Evolutionary conservation across 2,329 filamentous ascomycete genomes (phyloP).

Genomic region (Lachnellula arida): DNA sequence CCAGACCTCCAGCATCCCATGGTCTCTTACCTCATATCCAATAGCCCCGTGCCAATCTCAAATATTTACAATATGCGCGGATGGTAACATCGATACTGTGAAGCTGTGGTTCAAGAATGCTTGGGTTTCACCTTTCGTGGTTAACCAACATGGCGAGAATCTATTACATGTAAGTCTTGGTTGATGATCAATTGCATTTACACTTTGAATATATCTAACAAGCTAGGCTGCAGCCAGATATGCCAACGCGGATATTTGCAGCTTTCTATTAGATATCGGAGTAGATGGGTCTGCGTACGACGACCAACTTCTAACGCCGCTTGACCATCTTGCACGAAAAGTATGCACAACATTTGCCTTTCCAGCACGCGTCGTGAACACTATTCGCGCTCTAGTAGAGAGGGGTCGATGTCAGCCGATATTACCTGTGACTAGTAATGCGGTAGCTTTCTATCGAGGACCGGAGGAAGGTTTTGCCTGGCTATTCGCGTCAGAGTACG

Average conservation of each 20-base stretch:
- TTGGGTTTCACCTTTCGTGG: slow-evolving; percentile 6
- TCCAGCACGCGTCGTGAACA: slow-evolving; percentile 8
- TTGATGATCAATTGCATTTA: not conserved
- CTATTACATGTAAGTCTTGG: slow-evolving; percentile 10
- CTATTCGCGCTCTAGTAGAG: slow-evolving; percentile 11
- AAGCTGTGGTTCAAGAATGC: not conserved
- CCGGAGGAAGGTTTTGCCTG: slow-evolving; percentile 14
- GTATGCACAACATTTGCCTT: slow-evolving; percentile 1
- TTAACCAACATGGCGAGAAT: slow-evolving; percentile 12
- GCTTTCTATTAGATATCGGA: slow-evolving; percentile 3
- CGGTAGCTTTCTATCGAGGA: slow-evolving; percentile 7
- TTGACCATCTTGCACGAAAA: slow-evolving; percentile 11
- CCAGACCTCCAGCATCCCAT: slow-evolving; percentile 4
- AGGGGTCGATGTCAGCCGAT: slow-evolving; percentile 8
- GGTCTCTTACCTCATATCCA: slow-evolving; percentile 3
- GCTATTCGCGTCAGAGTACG: slow-evolving; percentile 12
- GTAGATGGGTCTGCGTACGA: slow-evolving; percentile 11
- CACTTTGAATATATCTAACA: not conserved
- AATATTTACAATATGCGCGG: slow-evolving; percentile 8
- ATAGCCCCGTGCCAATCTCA: slow-evolving; percentile 4
- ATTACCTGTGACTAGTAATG: slow-evolving; percentile 10
- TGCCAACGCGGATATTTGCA: slow-evolving; percentile 6
- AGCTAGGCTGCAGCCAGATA: slow-evolving; percentile 4
- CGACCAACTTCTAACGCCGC: slow-evolving; percentile 6
- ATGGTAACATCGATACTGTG: slow-evolving; percentile 3